Conservation (phyloP, 2,329 filamentous ascomycete species). For the Botrytis pseudocinerea region DNA sequence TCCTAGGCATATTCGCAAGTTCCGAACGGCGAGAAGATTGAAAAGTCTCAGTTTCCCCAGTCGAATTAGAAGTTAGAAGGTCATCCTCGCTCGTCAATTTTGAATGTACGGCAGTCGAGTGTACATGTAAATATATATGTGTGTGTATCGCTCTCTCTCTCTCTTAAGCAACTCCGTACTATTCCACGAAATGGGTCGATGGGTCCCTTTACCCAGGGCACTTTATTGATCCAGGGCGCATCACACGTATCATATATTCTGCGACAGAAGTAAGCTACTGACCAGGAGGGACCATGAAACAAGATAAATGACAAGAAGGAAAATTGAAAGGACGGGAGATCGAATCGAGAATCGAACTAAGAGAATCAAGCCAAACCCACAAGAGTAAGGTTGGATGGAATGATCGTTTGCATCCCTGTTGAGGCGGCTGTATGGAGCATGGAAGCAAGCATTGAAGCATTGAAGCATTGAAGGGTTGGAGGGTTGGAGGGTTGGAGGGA, state of each 20-base stretch:
- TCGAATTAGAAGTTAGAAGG: not conserved
- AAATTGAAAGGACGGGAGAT: conserved; percentile 25
- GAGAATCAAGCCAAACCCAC: conserved; percentile 4
- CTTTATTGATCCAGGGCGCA: conserved; percentile 33
- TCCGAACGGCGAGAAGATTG: conserved; percentile 3
- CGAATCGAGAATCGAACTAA: conserved; percentile 4
- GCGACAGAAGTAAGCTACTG: conserved; percentile 34
- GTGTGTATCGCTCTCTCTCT: not conserved
- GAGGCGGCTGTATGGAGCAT: conserved; percentile 6
- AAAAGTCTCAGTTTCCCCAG: conserved; percentile 5
- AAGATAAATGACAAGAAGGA: conserved; percentile 30
- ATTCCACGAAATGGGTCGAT: conserved; percentile 7
- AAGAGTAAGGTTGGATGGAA: conserved; percentile 13
- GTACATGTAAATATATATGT: conserved; percentile 6
- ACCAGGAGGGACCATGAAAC: conserved; percentile 37
- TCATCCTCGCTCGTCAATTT: not conserved
- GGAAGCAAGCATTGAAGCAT: not conserved
- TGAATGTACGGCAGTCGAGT: not conserved
- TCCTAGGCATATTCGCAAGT: conserved; percentile 27
- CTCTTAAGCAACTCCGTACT: conserved; percentile 11
- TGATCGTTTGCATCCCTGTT: conserved; percentile 10
- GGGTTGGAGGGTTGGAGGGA: not conserved
- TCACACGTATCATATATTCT: conserved; percentile 40
- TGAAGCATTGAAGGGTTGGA: not conserved
- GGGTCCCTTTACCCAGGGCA: conserved; percentile 27